Evolutionary conservation across 2,329 filamentous ascomycete species (phyloP).

Genomic region (Amauroascus niger): DNA sequence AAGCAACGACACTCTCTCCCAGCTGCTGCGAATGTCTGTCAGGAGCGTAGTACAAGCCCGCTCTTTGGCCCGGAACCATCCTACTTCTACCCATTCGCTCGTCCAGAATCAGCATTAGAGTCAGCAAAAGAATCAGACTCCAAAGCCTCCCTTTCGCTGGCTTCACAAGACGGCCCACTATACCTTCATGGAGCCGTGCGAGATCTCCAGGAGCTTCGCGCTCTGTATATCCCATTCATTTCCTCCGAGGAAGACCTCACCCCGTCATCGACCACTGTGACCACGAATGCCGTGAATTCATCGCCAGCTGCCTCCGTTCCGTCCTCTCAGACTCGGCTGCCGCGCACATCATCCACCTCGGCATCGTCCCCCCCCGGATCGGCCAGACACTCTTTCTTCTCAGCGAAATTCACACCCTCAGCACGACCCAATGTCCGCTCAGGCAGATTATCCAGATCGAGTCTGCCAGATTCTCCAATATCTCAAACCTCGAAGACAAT

Average conservation of each 20-base stretch:
- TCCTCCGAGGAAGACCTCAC: constrained; percentile 6
- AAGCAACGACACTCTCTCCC: not conserved
- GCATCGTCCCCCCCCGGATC: not conserved
- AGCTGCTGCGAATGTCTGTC: not conserved
- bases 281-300: not conserved
- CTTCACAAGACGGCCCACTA: not conserved
- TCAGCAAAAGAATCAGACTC: constrained; percentile 1
- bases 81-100: constrained; percentile 4
- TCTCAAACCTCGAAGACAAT: not conserved
- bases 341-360: not conserved
- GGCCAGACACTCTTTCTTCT: not conserved
- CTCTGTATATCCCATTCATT: constrained; percentile 7
- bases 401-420: not conserved
- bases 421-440: not conserved
- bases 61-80: not conserved
- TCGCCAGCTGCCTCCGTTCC: not conserved
- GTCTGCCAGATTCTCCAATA: not conserved
- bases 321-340: not conserved
- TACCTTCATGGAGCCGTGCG: not conserved
- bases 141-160: not conserved
- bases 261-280: not conserved
- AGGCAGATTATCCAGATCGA: not conserved
- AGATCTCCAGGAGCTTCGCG: constrained; percentile 5
- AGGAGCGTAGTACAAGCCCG: constrained; percentile 7
- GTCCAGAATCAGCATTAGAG: not conserved